Evolutionary conservation across 2,329 filamentous ascomycete species (phyloP).

Genomic region (Ciborinia camelliae): DNA sequence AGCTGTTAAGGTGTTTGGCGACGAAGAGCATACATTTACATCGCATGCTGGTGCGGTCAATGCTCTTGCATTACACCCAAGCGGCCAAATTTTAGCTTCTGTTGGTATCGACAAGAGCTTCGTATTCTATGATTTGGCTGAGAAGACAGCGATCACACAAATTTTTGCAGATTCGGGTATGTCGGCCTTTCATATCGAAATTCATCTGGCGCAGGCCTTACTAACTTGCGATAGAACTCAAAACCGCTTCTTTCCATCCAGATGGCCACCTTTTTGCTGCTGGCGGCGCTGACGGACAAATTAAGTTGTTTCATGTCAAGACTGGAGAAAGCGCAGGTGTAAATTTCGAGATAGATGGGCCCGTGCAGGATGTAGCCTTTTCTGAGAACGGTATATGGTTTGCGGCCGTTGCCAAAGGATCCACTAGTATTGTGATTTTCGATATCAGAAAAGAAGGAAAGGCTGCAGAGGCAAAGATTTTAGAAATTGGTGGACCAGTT

Average conservation of each 20-base stretch:
- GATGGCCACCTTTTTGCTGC: constrained; percentile 92
- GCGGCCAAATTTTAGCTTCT: constrained; percentile 77
- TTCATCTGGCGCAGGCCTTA: not conserved
- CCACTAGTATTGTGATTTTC: constrained; percentile 79
- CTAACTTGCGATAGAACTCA: constrained; percentile 39
- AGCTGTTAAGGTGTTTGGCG: constrained; percentile 70
- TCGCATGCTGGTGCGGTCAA: constrained; percentile 81
- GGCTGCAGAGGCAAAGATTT: constrained; percentile 73
- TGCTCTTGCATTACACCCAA: constrained; percentile 76
- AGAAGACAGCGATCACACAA: constrained; percentile 67
- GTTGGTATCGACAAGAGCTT: constrained; percentile 91
- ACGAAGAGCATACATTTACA: constrained; percentile 66
- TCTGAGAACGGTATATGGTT: constrained; percentile 98
- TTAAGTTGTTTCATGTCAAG: constrained; percentile 87
- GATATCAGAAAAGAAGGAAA: constrained; percentile 90
- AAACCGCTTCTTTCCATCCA: constrained; percentile 83
- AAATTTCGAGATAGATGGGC: constrained; percentile 64
- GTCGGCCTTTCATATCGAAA: constrained; percentile 37
- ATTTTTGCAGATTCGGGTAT: constrained; percentile 77
- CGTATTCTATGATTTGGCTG: constrained; percentile 77
- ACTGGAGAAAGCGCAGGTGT: constrained; percentile 68
- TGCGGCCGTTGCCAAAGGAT: constrained; percentile 74
- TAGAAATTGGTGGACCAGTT: constrained; percentile 79
- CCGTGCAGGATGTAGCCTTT: constrained; percentile 75
- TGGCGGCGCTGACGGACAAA: constrained; percentile 73